Evolutionary conservation across 768 basidiomycete species (phyloP).

Genomic region (Agrocybe chaxingu): DNA sequence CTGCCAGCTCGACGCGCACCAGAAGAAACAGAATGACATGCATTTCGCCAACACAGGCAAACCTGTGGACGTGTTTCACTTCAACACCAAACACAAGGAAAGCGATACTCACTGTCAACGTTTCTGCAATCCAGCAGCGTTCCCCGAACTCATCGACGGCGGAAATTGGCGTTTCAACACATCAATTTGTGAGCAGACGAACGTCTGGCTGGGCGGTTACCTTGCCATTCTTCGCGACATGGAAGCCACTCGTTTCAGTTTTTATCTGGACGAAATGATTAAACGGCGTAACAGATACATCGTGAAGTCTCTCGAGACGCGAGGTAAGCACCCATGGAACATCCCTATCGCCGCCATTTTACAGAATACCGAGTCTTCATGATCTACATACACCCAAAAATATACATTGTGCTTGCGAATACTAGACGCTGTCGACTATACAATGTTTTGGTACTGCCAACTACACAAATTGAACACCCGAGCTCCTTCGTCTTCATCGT

Average conservation of each 20-base stretch:
- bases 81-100: slow-evolving; percentile 5
- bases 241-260: slow-evolving; percentile 21
- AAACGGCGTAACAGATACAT: slow-evolving; percentile 9
- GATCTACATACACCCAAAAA: too few species aligned
- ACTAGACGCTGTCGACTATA: too few species aligned
- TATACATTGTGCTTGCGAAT: too few species aligned
- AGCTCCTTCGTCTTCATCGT: too few species aligned
- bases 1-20: slow-evolving; percentile 14
- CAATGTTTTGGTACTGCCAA: too few species aligned
- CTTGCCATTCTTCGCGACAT: slow-evolving; percentile 29
- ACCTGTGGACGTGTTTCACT: slow-evolving; percentile 15
- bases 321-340: slow-evolving; percentile 6
- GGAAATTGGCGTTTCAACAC: slow-evolving; percentile 24
- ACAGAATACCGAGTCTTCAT: too few species aligned
- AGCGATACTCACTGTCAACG: slow-evolving; percentile 16
- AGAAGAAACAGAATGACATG: slow-evolving; percentile 8
- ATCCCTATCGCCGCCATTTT: neutral
- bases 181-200: slow-evolving; percentile 31
- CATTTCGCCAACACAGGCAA: slow-evolving; percentile 10
- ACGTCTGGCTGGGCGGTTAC: slow-evolving; percentile 27
- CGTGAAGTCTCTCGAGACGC: neutral
- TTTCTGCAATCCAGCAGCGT: slow-evolving; percentile 19
- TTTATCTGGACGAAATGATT: slow-evolving; percentile 34
- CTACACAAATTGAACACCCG: too few species aligned
- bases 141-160: slow-evolving; percentile 9